phyloP scores from a whole-genome alignment of 2,329 filamentous ascomycete genomes.

The Diaporthe sp. region DNA sequence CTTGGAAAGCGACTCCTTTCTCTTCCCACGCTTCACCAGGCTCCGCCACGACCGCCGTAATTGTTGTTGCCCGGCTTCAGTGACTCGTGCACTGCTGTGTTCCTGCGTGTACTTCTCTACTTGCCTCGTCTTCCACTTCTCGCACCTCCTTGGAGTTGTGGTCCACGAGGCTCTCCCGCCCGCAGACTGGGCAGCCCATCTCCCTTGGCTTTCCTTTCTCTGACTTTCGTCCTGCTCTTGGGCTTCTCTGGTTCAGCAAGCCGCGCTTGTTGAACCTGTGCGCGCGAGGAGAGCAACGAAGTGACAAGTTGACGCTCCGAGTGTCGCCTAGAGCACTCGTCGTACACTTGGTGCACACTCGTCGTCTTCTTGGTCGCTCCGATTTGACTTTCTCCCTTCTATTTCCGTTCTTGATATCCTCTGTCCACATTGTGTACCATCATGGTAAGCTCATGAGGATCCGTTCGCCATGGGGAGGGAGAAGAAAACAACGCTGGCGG shows the following conservation, averaged over 20 bases:
- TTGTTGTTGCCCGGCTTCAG: constrained; percentile 38
- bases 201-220: constrained; percentile 31
- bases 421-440: constrained; percentile 20
- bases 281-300: constrained; percentile 15
- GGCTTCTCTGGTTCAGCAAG: constrained; percentile 35
- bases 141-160: constrained; percentile 29
- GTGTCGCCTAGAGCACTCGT: constrained; percentile 23
- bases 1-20: neutral
- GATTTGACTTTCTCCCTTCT: constrained; percentile 27
- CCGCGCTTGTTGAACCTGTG: constrained; percentile 34
- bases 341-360: constrained; percentile 27
- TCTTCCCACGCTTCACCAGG: constrained; percentile 25
- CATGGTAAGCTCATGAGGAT: constrained; percentile 47
- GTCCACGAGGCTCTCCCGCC: constrained; percentile 20
- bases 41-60: constrained; percentile 24
- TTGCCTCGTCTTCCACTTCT: constrained; percentile 25
- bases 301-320: constrained; percentile 20
- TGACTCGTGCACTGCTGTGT: constrained; percentile 29
- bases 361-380: constrained; percentile 33
- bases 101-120: constrained; percentile 18
- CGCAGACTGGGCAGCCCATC: constrained; percentile 23
- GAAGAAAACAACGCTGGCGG: constrained; percentile 46
- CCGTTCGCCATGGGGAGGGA: constrained; percentile 49
- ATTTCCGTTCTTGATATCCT: constrained; percentile 3
- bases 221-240: constrained; percentile 33